phyloP scores from a whole-genome alignment of 2,329 filamentous ascomycete genomes.

The Fusarium pseudoanthophilum region DNA sequence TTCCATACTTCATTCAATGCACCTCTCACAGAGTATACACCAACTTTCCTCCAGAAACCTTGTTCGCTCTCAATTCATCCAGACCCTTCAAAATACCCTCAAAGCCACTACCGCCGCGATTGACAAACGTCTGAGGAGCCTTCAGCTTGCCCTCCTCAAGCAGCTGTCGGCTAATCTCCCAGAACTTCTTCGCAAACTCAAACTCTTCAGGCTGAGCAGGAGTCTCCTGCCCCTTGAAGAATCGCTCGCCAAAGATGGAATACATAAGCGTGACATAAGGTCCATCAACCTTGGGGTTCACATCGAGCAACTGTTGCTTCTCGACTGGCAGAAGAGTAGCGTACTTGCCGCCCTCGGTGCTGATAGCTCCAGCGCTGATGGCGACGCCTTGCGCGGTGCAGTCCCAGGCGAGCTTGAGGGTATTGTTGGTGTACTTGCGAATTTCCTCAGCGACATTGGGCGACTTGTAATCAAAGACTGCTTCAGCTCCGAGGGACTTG shows the following conservation, averaged over 20 bases:
- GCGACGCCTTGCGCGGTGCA: constrained; percentile 6
- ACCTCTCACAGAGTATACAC: constrained; percentile 11
- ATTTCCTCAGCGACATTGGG: constrained; percentile 42
- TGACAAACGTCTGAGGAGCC: neutral
- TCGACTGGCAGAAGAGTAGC: neutral
- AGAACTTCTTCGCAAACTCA: constrained; percentile 13
- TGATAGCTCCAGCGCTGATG: constrained; percentile 6
- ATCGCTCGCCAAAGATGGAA: constrained; percentile 18
- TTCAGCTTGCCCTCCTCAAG: neutral
- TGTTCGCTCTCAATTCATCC: constrained; percentile 8
- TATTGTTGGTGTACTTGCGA: constrained; percentile 36
- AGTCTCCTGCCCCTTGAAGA: neutral
- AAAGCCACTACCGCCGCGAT: neutral
- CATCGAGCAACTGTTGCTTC: neutral
- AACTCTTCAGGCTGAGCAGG: constrained; percentile 9
- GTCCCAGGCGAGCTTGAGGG: constrained; percentile 44
- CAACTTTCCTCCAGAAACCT: constrained; percentile 6
- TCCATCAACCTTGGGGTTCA: constrained; percentile 15
- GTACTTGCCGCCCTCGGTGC: constrained; percentile 12
- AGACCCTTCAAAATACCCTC: constrained; percentile 1
- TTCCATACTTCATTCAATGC: fast-evolving
- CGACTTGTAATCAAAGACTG: constrained; percentile 57
- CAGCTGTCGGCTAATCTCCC: constrained; percentile 5
- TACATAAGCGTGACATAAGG: constrained; percentile 15
- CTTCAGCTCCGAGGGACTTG: constrained; percentile 54